Conservation (phyloP, 495 filamentous ascomycete genomes). For the Parachaetomium inaequale region DNA sequence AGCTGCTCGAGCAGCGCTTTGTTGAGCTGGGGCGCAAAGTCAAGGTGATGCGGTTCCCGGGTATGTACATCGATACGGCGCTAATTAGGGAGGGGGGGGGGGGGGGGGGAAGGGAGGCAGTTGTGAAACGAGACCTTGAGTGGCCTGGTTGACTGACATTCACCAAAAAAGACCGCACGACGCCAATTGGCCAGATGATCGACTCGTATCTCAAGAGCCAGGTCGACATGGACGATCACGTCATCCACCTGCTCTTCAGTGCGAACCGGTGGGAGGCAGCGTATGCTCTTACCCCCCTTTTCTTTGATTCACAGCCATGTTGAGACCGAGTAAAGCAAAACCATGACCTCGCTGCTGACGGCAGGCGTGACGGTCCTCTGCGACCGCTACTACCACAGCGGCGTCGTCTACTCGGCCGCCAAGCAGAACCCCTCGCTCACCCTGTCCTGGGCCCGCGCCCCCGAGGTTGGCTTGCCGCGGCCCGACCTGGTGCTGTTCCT, state of each 20-base stretch:
- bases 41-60: conserved; percentile 80
- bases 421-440: conserved; percentile 68
- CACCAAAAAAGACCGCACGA: conserved; percentile 65
- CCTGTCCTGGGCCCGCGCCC: conserved; percentile 72
- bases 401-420: conserved; percentile 92
- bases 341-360: conserved; percentile 58
- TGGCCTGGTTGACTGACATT: not conserved
- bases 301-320: not conserved
- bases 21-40: conserved; percentile 58
- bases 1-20: conserved; percentile 62
- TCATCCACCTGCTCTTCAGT: conserved; percentile 91
- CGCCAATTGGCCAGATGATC: conserved; percentile 87
- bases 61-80: conserved; percentile 43
- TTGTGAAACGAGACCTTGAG: not conserved
- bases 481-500: conserved; percentile 89
- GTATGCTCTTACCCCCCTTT: conserved; percentile 35
- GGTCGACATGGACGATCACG: conserved; percentile 79
- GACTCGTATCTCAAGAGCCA: conserved; percentile 75
- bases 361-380: conserved; percentile 72
- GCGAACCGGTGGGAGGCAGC: conserved; percentile 92
- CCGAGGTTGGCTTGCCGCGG: conserved; percentile 81
- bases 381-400: conserved; percentile 92
- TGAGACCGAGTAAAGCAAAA: conserved; percentile 36
- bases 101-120: not conserved
- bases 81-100: not conserved